phyloP scores from a whole-genome alignment of 352 stramenopile species.

The Globisporangium camurandrum region DNA sequence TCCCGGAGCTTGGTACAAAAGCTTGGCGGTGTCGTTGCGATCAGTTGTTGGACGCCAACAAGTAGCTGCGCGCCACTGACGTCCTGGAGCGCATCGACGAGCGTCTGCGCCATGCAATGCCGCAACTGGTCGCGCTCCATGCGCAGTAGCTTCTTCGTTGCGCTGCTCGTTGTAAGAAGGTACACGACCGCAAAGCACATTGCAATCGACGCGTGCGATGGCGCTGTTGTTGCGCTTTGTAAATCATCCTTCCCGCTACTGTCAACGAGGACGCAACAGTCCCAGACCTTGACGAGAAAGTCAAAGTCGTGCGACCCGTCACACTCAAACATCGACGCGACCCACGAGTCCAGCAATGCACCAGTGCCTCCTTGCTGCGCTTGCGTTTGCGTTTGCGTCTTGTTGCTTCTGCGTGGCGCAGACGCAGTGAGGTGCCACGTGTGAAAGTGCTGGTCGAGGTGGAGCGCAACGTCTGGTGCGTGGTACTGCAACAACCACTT shows the following conservation, averaged over 20 bases:
- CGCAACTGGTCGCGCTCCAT: conserved; percentile 69
- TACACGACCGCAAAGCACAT: conserved; percentile 50
- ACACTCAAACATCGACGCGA: conserved; percentile 71
- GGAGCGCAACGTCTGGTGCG: conserved; percentile 47
- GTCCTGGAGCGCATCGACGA: conserved; percentile 40
- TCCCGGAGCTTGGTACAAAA: conserved; percentile 49
- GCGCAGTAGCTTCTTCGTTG: conserved; percentile 55
- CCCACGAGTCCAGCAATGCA: conserved; percentile 56
- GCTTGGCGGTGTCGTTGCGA: conserved; percentile 56
- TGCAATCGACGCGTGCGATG: conserved; percentile 16
- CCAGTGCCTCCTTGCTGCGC: background rate
- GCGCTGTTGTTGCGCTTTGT: background rate
- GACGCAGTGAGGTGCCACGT: conserved; percentile 39
- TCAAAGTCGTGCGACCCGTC: conserved; percentile 39
- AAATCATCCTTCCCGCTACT: no score
- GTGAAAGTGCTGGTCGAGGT: conserved; percentile 70
- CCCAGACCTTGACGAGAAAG: conserved; percentile 58
- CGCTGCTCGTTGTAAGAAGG: conserved; percentile 21
- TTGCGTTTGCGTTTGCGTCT: conserved; percentile 1
- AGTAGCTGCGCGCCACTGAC: conserved; percentile 23
- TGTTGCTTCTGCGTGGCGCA: conserved; percentile 4
- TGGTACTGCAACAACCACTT: conserved; percentile 79
- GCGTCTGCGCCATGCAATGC: conserved; percentile 54
- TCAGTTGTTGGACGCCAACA: conserved; percentile 32
- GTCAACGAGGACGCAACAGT: conserved; percentile 52